Conservation (phyloP, 2,329 filamentous ascomycete genomes). For the Neopestalotiopsis rosae region DNA sequence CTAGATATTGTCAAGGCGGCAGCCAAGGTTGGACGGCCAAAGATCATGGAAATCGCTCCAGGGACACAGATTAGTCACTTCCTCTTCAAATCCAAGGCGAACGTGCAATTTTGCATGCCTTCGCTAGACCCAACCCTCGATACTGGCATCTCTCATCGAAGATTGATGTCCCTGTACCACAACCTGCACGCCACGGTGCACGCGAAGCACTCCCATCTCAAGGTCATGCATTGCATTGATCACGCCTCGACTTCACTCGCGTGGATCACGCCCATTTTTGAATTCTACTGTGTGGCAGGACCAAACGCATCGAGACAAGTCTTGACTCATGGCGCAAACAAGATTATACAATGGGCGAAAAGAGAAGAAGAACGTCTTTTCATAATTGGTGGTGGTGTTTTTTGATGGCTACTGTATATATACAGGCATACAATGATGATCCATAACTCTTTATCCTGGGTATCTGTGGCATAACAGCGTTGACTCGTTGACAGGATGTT, state of each 20-base stretch:
- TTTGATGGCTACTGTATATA: conserved; percentile 42
- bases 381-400: conserved; percentile 96
- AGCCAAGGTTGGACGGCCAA: conserved; percentile 72
- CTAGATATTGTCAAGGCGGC: conserved; percentile 77
- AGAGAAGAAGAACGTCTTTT: conserved; percentile 93
- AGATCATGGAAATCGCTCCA: conserved; percentile 76
- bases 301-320: conserved; percentile 68
- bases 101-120: conserved; percentile 96
- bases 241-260: conserved; percentile 81
- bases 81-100: conserved; percentile 90
- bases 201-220: conserved; percentile 80
- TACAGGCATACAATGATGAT: not conserved
- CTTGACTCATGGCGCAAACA: conserved; percentile 85
- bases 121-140: conserved; percentile 74
- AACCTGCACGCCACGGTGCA: conserved; percentile 86
- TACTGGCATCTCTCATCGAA: conserved; percentile 63
- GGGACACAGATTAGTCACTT: conserved; percentile 87
- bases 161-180: conserved; percentile 84
- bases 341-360: conserved; percentile 89
- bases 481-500: no score
- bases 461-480: no score
- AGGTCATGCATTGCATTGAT: conserved; percentile 81
- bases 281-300: conserved; percentile 93
- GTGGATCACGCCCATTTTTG: conserved; percentile 90
- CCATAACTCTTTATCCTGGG: not conserved